phyloP scores from a whole-genome alignment of 495 filamentous ascomycete species.

The Hypoxylon lienhwacheense region DNA sequence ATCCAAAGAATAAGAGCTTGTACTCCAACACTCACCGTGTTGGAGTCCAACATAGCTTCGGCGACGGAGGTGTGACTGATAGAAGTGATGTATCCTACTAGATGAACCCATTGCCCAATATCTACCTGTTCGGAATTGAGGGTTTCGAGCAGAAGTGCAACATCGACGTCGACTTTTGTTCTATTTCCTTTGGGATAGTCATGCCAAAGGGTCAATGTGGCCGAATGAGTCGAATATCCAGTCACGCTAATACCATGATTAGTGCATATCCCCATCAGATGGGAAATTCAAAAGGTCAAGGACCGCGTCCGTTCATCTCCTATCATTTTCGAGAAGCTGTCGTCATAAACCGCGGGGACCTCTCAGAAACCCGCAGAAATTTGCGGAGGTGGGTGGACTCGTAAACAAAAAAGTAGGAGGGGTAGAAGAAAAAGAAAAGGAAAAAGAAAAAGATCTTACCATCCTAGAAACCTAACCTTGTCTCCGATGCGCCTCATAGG shows the following conservation, averaged over 20 bases:
- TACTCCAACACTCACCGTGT: conserved; percentile 13
- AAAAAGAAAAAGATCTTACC: conserved; percentile 57
- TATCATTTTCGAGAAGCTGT: background rate
- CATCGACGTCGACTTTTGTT: conserved; percentile 62
- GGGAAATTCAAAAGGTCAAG: conserved; percentile 1
- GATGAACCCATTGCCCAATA: conserved; percentile 86
- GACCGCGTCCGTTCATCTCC: background rate
- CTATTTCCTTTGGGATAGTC: conserved; percentile 54
- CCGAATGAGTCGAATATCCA: conserved; percentile 63
- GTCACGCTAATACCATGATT: conserved; percentile 59
- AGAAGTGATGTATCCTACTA: conserved; percentile 75
- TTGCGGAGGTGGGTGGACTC: background rate
- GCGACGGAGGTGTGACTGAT: conserved; percentile 6
- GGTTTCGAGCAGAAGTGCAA: conserved; percentile 67
- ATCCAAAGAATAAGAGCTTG: conserved; percentile 28
- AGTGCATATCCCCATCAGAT: conserved; percentile 22
- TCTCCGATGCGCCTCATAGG: conserved; percentile 55
- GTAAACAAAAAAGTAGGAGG: conserved; percentile 28
- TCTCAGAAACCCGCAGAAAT: background rate
- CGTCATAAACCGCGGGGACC: background rate
- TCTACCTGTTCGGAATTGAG: conserved; percentile 65
- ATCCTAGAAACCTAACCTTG: conserved; percentile 91
- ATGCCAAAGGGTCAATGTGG: conserved; percentile 67
- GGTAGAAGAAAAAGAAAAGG: conserved; percentile 30
- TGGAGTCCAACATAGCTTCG: background rate